Percentiles rank a stretch among this genome's conserved stretches.
Evolutionary conservation across 2,329 filamentous ascomycete genomes (phyloP).

Genomic region (Botryotinia calthae): DNA sequence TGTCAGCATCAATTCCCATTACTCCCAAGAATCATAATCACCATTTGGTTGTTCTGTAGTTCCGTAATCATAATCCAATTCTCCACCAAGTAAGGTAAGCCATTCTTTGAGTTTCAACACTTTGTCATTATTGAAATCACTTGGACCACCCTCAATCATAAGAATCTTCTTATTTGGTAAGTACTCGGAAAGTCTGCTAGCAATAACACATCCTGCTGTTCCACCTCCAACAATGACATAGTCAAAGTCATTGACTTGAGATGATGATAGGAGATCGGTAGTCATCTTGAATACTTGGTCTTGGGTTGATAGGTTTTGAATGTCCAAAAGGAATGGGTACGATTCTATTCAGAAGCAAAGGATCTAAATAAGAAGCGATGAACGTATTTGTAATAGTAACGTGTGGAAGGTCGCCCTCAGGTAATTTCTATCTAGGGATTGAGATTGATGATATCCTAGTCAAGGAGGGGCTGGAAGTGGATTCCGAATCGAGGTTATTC

Average conservation of each 20-base stretch:
- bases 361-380: not conserved
- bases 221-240: conserved; percentile 52
- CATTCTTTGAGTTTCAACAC: conserved; percentile 86
- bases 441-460: conserved; percentile 13
- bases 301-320: not conserved
- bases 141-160: conserved; percentile 84
- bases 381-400: conserved; percentile 15
- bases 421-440: not conserved
- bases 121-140: conserved; percentile 83
- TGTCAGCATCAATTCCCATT: conserved; percentile 23
- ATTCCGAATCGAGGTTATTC: not conserved
- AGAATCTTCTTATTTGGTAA: conserved; percentile 78
- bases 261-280: conserved; percentile 35
- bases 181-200: conserved; percentile 61
- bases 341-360: conserved; percentile 2
- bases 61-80: conserved; percentile 88
- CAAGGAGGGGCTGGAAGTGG: conserved; percentile 18
- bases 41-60: conserved; percentile 85
- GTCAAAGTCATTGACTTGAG: conserved; percentile 43
- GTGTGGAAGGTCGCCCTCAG: not conserved
- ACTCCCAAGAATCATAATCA: conserved; percentile 55
- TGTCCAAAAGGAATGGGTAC: not conserved
- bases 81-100: conserved; percentile 78
- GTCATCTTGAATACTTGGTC: conserved; percentile 32
- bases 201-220: conserved; percentile 49